These are phyloP conservation scores for Aspergillus baeticus DNA, from an alignment of 495 filamentous ascomycete genomes.

Conservation along the genomic window DNA sequence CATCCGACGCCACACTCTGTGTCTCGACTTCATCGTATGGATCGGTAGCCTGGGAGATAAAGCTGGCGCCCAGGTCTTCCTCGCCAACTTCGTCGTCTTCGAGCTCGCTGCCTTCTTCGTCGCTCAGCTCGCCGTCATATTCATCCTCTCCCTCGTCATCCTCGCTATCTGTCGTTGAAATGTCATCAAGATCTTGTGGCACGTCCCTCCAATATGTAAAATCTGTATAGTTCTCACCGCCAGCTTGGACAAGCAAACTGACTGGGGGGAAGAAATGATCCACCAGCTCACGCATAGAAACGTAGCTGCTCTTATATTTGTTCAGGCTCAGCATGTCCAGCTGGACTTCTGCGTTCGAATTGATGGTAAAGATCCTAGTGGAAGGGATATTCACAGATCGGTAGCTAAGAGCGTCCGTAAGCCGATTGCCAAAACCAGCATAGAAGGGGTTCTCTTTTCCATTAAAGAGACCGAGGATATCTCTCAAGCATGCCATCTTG, in stretches of 20 bases:
- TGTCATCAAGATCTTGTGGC: conserved; percentile 72
- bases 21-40: conserved; percentile 45
- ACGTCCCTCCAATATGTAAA: conserved; percentile 85
- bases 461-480: conserved; percentile 88
- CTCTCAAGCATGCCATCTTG: conserved; percentile 97
- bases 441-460: conserved; percentile 82
- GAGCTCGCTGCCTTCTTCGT: conserved; percentile 43
- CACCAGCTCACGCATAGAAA: conserved; percentile 91
- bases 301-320: conserved; percentile 94
- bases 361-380: conserved; percentile 97
- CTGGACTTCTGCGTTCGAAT: conserved; percentile 95
- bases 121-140: conserved; percentile 40
- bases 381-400: conserved; percentile 92
- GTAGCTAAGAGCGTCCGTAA: conserved; percentile 96
- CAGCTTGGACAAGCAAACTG: conserved; percentile 69
- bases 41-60: conserved; percentile 54
- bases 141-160: conserved; percentile 30
- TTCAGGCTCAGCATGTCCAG: conserved; percentile 87
- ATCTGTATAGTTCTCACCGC: conserved; percentile 84
- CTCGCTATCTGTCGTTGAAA: conserved; percentile 68
- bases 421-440: conserved; percentile 93
- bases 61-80: conserved; percentile 57
- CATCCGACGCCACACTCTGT: conserved; percentile 38
- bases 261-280: conserved; percentile 96
- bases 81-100: conserved; percentile 41